These are phyloP conservation scores for Russula vinacea DNA, from an alignment of 768 basidiomycete genomes.

Conservation along the genomic window DNA sequence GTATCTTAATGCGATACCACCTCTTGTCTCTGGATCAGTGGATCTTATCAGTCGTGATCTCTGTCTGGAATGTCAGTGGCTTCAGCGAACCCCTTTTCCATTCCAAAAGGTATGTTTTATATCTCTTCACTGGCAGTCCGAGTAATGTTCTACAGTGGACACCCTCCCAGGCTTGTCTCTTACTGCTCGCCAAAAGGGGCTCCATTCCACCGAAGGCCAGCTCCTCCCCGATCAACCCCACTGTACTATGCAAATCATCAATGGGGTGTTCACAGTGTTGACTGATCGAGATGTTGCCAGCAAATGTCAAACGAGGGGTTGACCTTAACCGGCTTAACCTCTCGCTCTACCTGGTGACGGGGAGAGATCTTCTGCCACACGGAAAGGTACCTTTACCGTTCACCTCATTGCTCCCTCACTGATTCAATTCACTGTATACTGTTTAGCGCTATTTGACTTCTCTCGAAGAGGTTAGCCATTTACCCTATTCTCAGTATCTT, in stretches of 20 bases:
- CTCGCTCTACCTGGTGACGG: constrained; percentile 85
- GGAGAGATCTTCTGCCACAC: constrained; percentile 68
- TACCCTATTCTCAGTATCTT: neutral
- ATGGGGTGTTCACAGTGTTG: no score
- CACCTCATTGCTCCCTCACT: neutral
- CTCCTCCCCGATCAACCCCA: no score
- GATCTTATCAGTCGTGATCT: no score
- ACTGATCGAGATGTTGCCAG: no score
- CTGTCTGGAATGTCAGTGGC: neutral
- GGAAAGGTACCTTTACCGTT: constrained; percentile 54
- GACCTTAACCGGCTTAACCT: constrained; percentile 58
- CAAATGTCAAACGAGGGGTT: neutral
- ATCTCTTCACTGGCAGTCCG: no score
- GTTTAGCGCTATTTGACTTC: constrained; percentile 17
- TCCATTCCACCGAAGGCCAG: no score
- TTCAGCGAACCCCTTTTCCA: neutral
- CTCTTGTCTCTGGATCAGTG: no score
- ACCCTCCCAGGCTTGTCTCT: no score
- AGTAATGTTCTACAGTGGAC: no score
- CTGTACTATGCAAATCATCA: no score
- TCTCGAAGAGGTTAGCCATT: constrained; percentile 21
- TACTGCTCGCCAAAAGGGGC: no score
- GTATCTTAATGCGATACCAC: neutral
- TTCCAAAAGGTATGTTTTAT: neutral
- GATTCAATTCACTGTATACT: neutral